Base-by-base conservation (phyloP, 495 filamentous ascomycete species). In the Neurospora sp. region DNA sequence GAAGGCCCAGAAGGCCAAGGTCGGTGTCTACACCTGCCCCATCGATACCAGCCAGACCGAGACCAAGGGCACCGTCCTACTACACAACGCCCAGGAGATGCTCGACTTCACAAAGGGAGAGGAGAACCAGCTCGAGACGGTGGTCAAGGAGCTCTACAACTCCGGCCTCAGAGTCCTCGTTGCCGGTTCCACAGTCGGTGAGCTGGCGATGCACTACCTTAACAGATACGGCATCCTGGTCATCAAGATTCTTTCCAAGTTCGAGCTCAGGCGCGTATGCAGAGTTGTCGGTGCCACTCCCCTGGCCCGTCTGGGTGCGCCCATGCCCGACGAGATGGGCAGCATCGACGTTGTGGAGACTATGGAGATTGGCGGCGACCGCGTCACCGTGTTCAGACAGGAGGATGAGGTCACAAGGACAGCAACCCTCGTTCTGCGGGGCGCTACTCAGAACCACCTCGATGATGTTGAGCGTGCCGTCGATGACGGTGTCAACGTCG, bases 321-420 rank as follows among this genome's bases (percentile, higher is more conserved):
- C 96, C 38, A 99, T 99, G 96, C 96, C 96, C 35, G 96, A 99
- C 77, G 96, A 99, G 87, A 98, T 98, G 94, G 96, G 96, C 74
- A 91, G 81, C 74, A 87, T 98, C 73, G 96, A 99, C 82, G 82
- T 99, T 38, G 95, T 99, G 22, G 96, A 98, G 88, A 99, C 96
- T 8, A 88, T 95, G 61, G 96, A 99, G 83, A 98, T 99, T 80
- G 96, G 96, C 72, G 96, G 96, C 78, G 96, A 99, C 85, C 92
- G 96, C 42, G 96, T 99, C 48, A 99, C 96, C 10, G 95, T 98
- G 27, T 99, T 99, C 89, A 86, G 96, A 75, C 96, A 99, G 86
- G 96, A 98, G 83, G 91, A 93, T 78, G 93, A 98, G 74, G 86
- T 88, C 22, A 98, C 96, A 7, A 89, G 93, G 75, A 99, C 96